Conservation (phyloP, 2,329 filamentous ascomycete genomes). For the Hypoxylon sp. region DNA sequence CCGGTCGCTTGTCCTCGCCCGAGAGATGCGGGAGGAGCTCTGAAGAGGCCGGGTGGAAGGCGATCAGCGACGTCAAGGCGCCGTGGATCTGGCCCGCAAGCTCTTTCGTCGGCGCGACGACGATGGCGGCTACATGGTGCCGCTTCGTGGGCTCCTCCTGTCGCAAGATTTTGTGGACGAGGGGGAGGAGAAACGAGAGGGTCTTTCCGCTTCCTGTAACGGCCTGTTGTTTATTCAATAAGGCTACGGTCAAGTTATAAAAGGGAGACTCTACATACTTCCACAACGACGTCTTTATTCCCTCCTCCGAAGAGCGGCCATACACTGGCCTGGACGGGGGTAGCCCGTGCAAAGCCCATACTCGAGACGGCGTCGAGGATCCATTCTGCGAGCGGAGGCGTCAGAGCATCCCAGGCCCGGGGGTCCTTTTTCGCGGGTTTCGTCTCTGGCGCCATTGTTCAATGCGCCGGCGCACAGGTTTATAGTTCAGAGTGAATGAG, state of each 20-base stretch:
- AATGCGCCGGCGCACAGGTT: conserved; percentile 20
- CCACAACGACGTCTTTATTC: conserved; percentile 50
- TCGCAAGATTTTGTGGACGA: conserved; percentile 84
- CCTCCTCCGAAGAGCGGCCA: conserved; percentile 82
- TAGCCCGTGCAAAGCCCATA: conserved; percentile 90
- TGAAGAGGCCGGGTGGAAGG: conserved; percentile 85
- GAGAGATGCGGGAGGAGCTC: conserved; percentile 68
- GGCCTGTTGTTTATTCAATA: conserved; percentile 61
- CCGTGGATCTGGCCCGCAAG: conserved; percentile 90
- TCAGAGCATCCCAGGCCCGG: conserved; percentile 75
- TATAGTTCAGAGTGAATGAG: background rate
- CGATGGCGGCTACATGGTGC: conserved; percentile 89
- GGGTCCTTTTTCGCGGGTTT: conserved; percentile 59
- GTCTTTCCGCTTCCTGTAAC: conserved; percentile 95
- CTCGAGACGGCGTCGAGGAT: conserved; percentile 83
- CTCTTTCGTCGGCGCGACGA: conserved; percentile 94
- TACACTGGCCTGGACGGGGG: conserved; percentile 92
- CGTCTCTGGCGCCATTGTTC: conserved; percentile 52
- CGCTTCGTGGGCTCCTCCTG: conserved; percentile 86
- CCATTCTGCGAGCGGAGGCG: conserved; percentile 82
- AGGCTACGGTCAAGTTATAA: background rate
- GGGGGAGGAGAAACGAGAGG: conserved; percentile 84
- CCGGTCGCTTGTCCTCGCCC: conserved; percentile 67
- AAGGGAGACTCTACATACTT: conserved; percentile 30
- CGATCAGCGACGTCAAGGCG: conserved; percentile 80